phyloP scores from a whole-genome alignment of 2,329 filamentous ascomycete species.

The Fusarium veterinarium region DNA sequence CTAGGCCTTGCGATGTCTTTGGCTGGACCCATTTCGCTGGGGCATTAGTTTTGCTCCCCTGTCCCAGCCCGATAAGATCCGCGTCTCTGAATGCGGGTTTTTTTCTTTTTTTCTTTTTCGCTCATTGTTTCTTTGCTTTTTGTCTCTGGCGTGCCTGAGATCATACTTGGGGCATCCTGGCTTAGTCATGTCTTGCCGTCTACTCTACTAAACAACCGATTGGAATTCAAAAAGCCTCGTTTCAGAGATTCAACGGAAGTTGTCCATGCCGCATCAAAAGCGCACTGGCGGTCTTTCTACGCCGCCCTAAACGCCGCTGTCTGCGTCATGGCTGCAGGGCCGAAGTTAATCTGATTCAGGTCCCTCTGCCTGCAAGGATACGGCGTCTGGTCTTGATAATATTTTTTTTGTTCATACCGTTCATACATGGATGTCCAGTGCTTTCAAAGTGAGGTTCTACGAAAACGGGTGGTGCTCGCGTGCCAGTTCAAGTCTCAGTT shows the following conservation, averaged over 20 bases:
- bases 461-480: constrained; percentile 35
- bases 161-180: constrained; percentile 3
- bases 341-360: constrained; percentile 21
- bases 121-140: constrained; percentile 17
- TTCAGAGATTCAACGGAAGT: constrained; percentile 35
- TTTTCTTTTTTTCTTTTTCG: not conserved
- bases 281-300: constrained; percentile 19
- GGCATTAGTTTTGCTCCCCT: constrained; percentile 21
- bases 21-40: constrained; percentile 28
- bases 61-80: constrained; percentile 41
- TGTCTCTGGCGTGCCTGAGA: constrained; percentile 16
- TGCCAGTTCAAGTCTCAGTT: constrained; percentile 13
- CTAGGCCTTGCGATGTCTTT: constrained; percentile 28
- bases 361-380: constrained; percentile 20
- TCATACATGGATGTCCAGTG: not conserved
- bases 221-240: constrained; percentile 31
- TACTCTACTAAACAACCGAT: constrained; percentile 26
- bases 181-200: constrained; percentile 17
- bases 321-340: constrained; percentile 32
- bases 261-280: constrained; percentile 12
- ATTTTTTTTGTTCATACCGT: constrained; percentile 1
- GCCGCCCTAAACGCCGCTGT: constrained; percentile 27
- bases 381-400: not conserved
- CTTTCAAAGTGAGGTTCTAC: not conserved
- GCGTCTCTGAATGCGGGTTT: constrained; percentile 21